phyloP scores from a whole-genome alignment of 495 filamentous ascomycete genomes.

The Daldinia vernicosa region DNA sequence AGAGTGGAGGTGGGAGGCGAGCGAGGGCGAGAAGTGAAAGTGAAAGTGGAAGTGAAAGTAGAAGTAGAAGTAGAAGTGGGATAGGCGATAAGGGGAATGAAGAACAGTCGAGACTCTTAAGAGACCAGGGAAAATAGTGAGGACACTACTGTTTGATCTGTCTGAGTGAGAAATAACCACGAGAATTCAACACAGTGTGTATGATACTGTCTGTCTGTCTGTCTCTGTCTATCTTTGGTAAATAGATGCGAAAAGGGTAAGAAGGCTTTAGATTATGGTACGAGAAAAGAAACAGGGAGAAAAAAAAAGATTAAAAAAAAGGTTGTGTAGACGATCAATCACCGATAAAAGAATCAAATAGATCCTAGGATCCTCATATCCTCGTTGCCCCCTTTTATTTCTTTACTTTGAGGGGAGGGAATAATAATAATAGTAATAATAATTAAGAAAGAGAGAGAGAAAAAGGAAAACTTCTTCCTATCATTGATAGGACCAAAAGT shows the following conservation, averaged over 20 bases:
- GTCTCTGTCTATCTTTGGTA: constrained; percentile 11
- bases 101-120: constrained; percentile 19
- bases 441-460: constrained; percentile 32
- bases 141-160: constrained; percentile 21
- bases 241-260: constrained; percentile 1
- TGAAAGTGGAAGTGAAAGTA: constrained; percentile 7
- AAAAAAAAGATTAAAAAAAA: constrained; percentile 12
- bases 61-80: constrained; percentile 23
- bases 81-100: constrained; percentile 26
- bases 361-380: constrained; percentile 19
- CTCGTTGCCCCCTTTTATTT: constrained; percentile 8
- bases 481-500: constrained; percentile 21
- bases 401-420: constrained; percentile 11
- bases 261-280: constrained; percentile 17
- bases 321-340: constrained; percentile 33
- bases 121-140: constrained; percentile 22
- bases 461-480: constrained; percentile 34
- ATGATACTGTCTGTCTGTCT: constrained; percentile 23
- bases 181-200: constrained; percentile 23
- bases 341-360: constrained; percentile 33
- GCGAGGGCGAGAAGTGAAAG: constrained; percentile 35
- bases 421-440: constrained; percentile 37
- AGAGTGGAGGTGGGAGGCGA: constrained; percentile 29
- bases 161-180: constrained; percentile 7
- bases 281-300: constrained; percentile 5